A percentile compares a stretch with the other conserved stretches of the same genome.
Evolutionary conservation across 345 rosid species (phyloP).

Genomic region (Tarenaya hassleriana): DNA sequence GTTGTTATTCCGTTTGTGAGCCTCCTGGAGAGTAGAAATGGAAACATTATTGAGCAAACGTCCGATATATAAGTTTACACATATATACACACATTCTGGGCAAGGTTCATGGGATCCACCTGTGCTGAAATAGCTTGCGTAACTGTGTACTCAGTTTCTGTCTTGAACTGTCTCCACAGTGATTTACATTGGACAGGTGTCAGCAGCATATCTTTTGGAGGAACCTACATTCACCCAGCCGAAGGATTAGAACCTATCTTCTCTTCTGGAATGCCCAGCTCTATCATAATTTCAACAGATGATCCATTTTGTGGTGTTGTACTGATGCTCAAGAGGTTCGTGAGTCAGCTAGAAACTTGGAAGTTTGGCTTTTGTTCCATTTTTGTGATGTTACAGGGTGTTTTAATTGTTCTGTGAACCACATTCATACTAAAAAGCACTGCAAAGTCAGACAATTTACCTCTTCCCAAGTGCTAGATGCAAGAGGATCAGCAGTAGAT

Average conservation of each 20-base stretch:
- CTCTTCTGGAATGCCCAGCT: neutral
- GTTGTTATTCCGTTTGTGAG: slow-evolving; percentile 53
- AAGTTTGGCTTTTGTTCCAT: neutral
- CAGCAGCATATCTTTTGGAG: slow-evolving; percentile 47
- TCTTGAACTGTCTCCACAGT: slow-evolving; percentile 72
- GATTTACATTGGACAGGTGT: slow-evolving; percentile 78
- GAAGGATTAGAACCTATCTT: neutral
- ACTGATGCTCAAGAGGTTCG: neutral
- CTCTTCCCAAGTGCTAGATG: slow-evolving; percentile 69
- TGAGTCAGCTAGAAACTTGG: no score
- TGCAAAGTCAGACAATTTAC: slow-evolving; percentile 29
- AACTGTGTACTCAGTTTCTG: slow-evolving; percentile 63
- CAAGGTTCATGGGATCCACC: slow-evolving; percentile 33
- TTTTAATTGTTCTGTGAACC: no score
- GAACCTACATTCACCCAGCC: slow-evolving; percentile 33
- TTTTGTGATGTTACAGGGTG: slow-evolving; percentile 7
- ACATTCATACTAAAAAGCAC: neutral
- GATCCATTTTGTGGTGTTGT: neutral
- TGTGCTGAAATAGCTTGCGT: slow-evolving; percentile 74
- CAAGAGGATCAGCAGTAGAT: slow-evolving; percentile 43
- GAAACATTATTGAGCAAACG: slow-evolving; percentile 4
- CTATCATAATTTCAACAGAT: neutral
- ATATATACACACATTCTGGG: slow-evolving; percentile 1
- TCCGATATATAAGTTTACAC: neutral
- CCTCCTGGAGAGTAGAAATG: slow-evolving; percentile 43